A percentile compares a stretch with the other conserved stretches of the same genome.
phyloP scores from a whole-genome alignment of 192 early-diverging fungal genomes.

The Backusella circina region DNA sequence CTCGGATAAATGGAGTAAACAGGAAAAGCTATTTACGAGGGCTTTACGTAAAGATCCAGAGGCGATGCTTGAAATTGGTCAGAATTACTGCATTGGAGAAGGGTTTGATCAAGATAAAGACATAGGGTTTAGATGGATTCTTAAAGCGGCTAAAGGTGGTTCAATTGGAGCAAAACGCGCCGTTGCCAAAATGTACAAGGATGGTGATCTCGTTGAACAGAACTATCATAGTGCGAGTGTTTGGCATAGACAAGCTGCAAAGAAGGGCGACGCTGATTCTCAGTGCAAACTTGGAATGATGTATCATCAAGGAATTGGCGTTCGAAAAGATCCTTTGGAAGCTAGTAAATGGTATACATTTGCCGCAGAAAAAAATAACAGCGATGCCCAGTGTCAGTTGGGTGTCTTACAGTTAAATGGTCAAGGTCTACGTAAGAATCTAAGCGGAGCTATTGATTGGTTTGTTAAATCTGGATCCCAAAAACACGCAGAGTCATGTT shows the following conservation, averaged over 20 bases:
- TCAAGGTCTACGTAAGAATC: background rate
- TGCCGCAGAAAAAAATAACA: constrained; percentile 39
- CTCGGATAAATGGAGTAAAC: background rate
- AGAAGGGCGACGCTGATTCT: constrained; percentile 9
- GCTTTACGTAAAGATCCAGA: background rate
- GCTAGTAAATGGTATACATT: constrained; percentile 57
- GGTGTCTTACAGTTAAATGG: background rate
- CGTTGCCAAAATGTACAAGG: background rate
- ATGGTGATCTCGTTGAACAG: background rate
- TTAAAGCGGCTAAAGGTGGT: background rate
- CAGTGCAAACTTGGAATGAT: constrained; percentile 12
- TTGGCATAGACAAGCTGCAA: constrained; percentile 31
- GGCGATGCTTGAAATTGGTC: background rate
- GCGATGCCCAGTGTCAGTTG: background rate
- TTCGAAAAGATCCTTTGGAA: constrained; percentile 40
- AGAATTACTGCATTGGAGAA: background rate
- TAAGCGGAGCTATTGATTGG: background rate
- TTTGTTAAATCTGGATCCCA: background rate
- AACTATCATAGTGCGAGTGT: no score
- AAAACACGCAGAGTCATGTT: background rate
- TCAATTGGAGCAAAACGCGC: background rate
- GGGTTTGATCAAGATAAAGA: background rate
- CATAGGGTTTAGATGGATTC: background rate
- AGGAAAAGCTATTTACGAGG: background rate
- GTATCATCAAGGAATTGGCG: constrained; percentile 43